Conservation (phyloP, 495 filamentous ascomycete genomes). For the Neurospora sp. region DNA sequence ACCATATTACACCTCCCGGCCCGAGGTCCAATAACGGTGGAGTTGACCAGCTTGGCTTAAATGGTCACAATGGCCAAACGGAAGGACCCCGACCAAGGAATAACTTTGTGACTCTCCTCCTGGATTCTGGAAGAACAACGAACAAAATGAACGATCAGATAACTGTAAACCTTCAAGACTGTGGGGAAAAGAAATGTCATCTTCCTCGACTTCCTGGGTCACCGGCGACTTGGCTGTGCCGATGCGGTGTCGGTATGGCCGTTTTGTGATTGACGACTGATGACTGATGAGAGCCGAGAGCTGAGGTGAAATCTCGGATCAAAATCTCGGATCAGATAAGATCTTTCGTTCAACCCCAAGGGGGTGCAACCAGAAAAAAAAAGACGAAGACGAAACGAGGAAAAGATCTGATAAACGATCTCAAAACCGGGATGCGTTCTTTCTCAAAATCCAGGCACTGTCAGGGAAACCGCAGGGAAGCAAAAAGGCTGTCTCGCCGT, state of each 20-base stretch:
- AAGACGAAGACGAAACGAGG: not conserved
- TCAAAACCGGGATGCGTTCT: not conserved
- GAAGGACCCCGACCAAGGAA: not conserved
- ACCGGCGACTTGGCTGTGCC: not conserved
- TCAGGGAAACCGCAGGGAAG: not conserved
- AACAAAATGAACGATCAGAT: not conserved
- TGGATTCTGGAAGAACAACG: not conserved
- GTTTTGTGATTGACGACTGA: not conserved
- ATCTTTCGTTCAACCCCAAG: not conserved
- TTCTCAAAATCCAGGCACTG: not conserved
- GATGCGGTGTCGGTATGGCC: not conserved
- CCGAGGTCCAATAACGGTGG: not conserved
- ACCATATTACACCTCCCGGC: not conserved
- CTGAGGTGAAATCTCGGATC: not conserved
- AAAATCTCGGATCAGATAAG: conserved; percentile 10
- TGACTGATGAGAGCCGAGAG: not conserved
- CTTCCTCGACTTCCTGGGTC: not conserved
- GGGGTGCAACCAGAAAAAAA: not conserved
- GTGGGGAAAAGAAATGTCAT: not conserved
- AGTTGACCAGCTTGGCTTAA: not conserved
- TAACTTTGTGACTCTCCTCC: not conserved
- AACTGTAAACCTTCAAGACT: not conserved
- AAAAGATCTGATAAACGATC: not conserved
- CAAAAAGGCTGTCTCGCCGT: not conserved
- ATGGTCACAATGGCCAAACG: not conserved